These are phyloP conservation scores for Aphanomyces invadans DNA, from an alignment of 352 stramenopile species.

Conservation along the genomic window DNA sequence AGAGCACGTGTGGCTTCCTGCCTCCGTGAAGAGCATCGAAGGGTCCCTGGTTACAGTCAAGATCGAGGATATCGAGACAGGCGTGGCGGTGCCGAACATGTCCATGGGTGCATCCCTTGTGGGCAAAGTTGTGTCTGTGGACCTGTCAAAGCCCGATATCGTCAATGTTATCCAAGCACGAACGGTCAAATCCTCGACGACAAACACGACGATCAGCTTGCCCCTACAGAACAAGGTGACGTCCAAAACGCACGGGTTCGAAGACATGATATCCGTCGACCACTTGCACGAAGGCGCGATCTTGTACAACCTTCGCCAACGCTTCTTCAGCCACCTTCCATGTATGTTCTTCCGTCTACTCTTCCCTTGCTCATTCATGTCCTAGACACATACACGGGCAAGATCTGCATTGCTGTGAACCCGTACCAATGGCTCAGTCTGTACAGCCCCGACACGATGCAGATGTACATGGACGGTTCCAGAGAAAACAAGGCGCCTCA, in stretches of 20 bases:
- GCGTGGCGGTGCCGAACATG: slow-evolving; percentile 37
- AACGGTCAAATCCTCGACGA: slow-evolving; percentile 47
- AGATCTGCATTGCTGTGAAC: slow-evolving; percentile 85
- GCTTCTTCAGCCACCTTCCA: slow-evolving; percentile 70
- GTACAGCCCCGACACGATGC: slow-evolving; percentile 65
- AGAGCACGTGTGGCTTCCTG: slow-evolving; percentile 74
- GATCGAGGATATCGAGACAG: slow-evolving; percentile 55
- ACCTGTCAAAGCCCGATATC: slow-evolving; percentile 46
- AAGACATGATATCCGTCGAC: slow-evolving; percentile 85
- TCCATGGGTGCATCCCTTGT: slow-evolving; percentile 41
- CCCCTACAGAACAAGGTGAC: slow-evolving; percentile 66
- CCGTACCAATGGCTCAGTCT: slow-evolving; percentile 83
- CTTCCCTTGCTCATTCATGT: slow-evolving; percentile 7
- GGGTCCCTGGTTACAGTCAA: slow-evolving; percentile 52
- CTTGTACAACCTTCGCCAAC: slow-evolving; percentile 68
- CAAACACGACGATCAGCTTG: slow-evolving; percentile 29
- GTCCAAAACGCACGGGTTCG: slow-evolving; percentile 44
- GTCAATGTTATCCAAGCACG: slow-evolving; percentile 53
- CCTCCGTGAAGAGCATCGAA: slow-evolving; percentile 43
- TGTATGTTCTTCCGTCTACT: slow-evolving; percentile 37
- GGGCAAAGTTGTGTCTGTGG: slow-evolving; percentile 44
- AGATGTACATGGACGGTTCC: slow-evolving; percentile 61
- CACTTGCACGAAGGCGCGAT: slow-evolving; percentile 82
- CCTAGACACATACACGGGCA: slow-evolving; percentile 77
- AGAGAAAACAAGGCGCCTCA: slow-evolving; percentile 69